phyloP scores from a whole-genome alignment of 768 basidiomycete genomes.

The Lyophyllum atratum region DNA sequence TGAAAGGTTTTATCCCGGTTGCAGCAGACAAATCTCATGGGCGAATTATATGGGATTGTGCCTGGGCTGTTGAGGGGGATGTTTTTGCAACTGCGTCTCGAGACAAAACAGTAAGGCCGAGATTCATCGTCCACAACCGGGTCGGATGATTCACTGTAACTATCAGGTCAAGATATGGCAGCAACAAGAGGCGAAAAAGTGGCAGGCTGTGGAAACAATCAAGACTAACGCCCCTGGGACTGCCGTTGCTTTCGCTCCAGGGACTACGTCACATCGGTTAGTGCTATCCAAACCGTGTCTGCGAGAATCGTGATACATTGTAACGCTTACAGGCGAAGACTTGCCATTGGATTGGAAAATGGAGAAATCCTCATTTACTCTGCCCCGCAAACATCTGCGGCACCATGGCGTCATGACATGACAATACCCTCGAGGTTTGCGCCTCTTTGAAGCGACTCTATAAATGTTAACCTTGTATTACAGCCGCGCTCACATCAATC shows the following conservation, averaged over 20 bases:
- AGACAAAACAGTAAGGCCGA: constrained; percentile 81
- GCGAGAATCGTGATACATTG: background rate
- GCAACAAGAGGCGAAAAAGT: constrained; percentile 39
- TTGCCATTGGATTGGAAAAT: constrained; percentile 86
- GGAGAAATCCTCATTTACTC: constrained; percentile 73
- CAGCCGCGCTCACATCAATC: constrained; percentile 75
- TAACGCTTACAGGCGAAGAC: constrained; percentile 40
- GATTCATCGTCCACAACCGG: background rate
- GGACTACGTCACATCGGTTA: constrained; percentile 36
- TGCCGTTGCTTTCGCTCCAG: constrained; percentile 64
- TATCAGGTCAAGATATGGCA: constrained; percentile 85
- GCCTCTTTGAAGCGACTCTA: background rate
- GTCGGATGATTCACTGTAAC: background rate
- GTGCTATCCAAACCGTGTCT: constrained; percentile 12
- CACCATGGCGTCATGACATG: constrained; percentile 48
- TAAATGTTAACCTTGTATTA: constrained; percentile 7
- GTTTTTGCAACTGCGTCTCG: constrained; percentile 92
- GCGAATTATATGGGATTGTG: constrained; percentile 95
- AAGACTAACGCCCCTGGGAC: constrained; percentile 80
- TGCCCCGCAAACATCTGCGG: constrained; percentile 27
- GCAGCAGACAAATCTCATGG: constrained; percentile 83
- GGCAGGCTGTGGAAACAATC: constrained; percentile 61
- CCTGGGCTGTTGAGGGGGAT: constrained; percentile 77
- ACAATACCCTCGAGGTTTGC: constrained; percentile 56
- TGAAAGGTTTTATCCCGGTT: constrained; percentile 58